Conservation (phyloP, 441 rosid genomes). For the Syzygium syzygioides region DNA sequence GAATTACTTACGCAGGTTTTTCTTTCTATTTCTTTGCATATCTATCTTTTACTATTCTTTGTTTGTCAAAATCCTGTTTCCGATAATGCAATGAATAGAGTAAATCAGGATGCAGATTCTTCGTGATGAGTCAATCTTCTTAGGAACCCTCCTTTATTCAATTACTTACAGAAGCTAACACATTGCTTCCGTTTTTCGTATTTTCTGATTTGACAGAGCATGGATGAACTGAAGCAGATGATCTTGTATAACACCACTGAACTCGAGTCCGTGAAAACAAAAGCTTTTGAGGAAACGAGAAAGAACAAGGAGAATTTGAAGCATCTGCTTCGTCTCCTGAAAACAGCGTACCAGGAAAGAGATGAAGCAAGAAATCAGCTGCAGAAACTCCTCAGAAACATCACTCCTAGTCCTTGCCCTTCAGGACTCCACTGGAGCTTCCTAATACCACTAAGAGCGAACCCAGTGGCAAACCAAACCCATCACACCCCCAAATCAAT, state of each 20-base stretch:
- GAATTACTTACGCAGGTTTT: background rate
- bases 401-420: background rate
- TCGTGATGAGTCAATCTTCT: background rate
- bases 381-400: background rate
- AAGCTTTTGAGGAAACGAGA: constrained; percentile 47
- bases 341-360: constrained; percentile 2
- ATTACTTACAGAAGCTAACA: background rate
- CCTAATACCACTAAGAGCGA: constrained; percentile 31
- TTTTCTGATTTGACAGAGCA: constrained; percentile 32
- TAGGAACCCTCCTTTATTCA: background rate
- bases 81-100: background rate
- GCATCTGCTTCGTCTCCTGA: background rate
- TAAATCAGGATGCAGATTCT: background rate
- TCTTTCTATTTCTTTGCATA: background rate
- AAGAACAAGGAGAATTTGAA: constrained; percentile 13
- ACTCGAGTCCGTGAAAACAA: constrained; percentile 49
- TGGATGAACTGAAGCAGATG: constrained; percentile 61
- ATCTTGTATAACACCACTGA: constrained; percentile 46
- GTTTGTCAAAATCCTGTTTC: background rate
- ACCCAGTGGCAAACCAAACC: constrained; percentile 72
- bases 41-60: background rate
- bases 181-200: background rate
- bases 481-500: constrained; percentile 39
- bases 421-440: background rate
- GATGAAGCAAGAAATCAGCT: constrained; percentile 2